These are phyloP conservation scores for Aspergillus affinis DNA, from an alignment of 495 filamentous ascomycete species.

Conservation along the genomic window DNA sequence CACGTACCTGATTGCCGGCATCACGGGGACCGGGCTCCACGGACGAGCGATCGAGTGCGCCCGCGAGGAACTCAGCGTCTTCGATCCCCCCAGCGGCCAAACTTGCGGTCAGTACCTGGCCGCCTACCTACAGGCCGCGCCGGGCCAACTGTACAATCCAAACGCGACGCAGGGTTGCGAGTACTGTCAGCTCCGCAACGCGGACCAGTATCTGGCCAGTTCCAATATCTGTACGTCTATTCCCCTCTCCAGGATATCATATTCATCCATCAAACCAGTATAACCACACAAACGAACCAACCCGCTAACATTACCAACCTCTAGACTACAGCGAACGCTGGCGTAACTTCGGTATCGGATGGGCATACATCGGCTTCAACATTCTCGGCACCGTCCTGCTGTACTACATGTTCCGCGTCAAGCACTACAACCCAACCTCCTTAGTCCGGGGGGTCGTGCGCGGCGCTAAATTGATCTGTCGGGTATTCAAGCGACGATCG, in stretches of 20 bases:
- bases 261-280: neutral
- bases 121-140: slow-evolving; percentile 29
- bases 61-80: slow-evolving; percentile 47
- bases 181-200: slow-evolving; percentile 46
- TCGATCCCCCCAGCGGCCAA: slow-evolving; percentile 49
- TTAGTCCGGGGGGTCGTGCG: slow-evolving; percentile 31
- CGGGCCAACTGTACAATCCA: slow-evolving; percentile 47
- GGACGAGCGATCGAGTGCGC: slow-evolving; percentile 43
- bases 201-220: slow-evolving; percentile 47
- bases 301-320: slow-evolving; percentile 4
- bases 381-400: slow-evolving; percentile 47
- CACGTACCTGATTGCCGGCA: slow-evolving; percentile 57
- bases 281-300: neutral
- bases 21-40: slow-evolving; percentile 50
- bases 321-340: slow-evolving; percentile 46
- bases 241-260: neutral
- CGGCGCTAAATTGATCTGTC: slow-evolving; percentile 33
- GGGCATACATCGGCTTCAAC: slow-evolving; percentile 55
- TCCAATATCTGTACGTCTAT: slow-evolving; percentile 46
- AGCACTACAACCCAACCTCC: slow-evolving; percentile 42
- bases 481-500: slow-evolving; percentile 46
- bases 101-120: slow-evolving; percentile 51
- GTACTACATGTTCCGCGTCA: slow-evolving; percentile 56
- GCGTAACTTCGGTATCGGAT: slow-evolving; percentile 55
- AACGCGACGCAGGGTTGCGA: slow-evolving; percentile 38